Evolutionary conservation across 1,284 basidiomycete genomes (phyloP).

Genomic region (Cryptococcus depauperatus): DNA sequence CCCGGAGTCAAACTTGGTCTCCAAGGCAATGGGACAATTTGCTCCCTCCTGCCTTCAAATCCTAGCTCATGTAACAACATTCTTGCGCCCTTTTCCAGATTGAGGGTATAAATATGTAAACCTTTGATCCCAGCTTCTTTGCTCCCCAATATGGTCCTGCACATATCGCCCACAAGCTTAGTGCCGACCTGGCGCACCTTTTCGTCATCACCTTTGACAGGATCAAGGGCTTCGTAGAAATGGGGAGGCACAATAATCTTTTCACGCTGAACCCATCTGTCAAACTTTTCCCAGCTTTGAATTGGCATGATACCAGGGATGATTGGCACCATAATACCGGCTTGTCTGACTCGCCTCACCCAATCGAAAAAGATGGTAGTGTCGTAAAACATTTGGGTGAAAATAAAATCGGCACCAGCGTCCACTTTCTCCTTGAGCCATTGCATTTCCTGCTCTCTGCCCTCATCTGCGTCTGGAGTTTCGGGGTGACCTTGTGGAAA

Average conservation of each 20-base stretch:
- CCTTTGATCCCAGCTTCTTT: conserved; percentile 73
- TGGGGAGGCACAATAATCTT: conserved; percentile 72
- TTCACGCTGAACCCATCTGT: conserved; percentile 81
- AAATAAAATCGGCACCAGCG: conserved; percentile 89
- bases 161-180: conserved; percentile 81
- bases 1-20: conserved; percentile 85
- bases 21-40: conserved; percentile 84
- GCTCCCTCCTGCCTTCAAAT: conserved; percentile 74
- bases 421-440: conserved; percentile 87
- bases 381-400: conserved; percentile 98
- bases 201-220: conserved; percentile 84
- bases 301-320: conserved; percentile 90
- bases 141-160: conserved; percentile 61
- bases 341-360: conserved; percentile 72
- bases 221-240: conserved; percentile 74
- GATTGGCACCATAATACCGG: conserved; percentile 87
- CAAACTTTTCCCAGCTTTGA: conserved; percentile 95
- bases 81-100: conserved; percentile 89
- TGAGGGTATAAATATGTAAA: conserved; percentile 97
- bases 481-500: conserved; percentile 73
- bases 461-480: conserved; percentile 47
- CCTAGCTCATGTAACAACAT: conserved; percentile 83
- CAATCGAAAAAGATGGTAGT: conserved; percentile 74
- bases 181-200: conserved; percentile 82
- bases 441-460: conserved; percentile 59